phyloP scores from a whole-genome alignment of 2,329 filamentous ascomycete species.

The Neofusicoccum umdonicola region DNA sequence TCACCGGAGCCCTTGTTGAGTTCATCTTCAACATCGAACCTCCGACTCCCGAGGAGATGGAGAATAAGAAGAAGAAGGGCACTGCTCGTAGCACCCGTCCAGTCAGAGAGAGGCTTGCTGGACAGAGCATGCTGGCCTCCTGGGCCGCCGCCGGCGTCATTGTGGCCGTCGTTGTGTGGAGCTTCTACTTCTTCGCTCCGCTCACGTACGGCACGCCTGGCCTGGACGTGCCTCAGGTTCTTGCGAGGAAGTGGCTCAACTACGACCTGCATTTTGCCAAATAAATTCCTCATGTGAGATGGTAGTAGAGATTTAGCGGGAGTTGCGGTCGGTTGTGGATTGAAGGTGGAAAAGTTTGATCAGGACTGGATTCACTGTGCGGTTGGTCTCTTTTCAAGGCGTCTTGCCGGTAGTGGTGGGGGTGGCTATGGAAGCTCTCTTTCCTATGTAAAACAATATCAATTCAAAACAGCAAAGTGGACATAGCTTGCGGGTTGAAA shows the following conservation, averaged over 20 bases:
- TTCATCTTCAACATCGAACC: conserved; percentile 95
- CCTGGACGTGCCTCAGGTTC: conserved; percentile 72
- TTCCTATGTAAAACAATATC: not conserved
- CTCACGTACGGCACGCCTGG: conserved; percentile 94
- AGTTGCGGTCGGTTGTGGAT: not conserved
- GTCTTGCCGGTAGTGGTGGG: not conserved
- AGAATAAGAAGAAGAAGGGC: conserved; percentile 34
- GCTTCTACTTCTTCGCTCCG: conserved; percentile 92
- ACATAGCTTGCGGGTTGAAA: not conserved
- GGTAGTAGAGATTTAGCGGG: not conserved
- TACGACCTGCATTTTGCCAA: conserved; percentile 99
- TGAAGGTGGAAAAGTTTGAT: not conserved
- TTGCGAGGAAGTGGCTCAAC: conserved; percentile 87
- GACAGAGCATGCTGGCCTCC: conserved; percentile 70
- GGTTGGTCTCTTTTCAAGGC: not conserved
- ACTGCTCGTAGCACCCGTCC: conserved; percentile 49
- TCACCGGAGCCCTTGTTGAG: conserved; percentile 87
- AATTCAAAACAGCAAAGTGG: not conserved
- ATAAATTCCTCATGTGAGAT: conserved; percentile 49
- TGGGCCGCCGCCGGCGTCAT: conserved; percentile 79
- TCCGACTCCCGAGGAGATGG: conserved; percentile 32
- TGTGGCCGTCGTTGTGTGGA: conserved; percentile 64
- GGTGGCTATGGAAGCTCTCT: not conserved
- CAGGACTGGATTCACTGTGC: not conserved
- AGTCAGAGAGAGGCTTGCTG: conserved; percentile 77